phyloP scores from a whole-genome alignment of 148 eudicot species.

The Amaranthus palmeri region DNA sequence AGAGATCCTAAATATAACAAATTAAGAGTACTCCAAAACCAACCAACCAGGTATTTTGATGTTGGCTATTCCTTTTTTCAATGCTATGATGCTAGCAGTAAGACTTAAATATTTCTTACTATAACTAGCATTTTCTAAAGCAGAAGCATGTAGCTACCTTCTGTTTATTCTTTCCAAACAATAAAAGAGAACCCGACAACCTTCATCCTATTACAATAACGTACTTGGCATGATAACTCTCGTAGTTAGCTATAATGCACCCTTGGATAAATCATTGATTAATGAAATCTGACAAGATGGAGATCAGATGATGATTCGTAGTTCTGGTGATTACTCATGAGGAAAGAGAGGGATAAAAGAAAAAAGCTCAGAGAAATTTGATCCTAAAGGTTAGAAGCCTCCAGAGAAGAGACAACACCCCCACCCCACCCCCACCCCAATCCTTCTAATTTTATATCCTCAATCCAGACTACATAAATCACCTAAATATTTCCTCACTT shows the following conservation, averaged over 20 bases:
- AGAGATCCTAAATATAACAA: conserved; percentile 2
- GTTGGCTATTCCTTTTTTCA: neutral
- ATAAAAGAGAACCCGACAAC: neutral
- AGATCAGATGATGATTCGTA: too few relatives aligned
- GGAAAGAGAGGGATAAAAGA: too few relatives aligned
- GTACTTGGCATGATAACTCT: neutral
- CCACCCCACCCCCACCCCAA: too few relatives aligned
- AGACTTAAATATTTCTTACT: neutral
- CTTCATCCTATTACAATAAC: neutral
- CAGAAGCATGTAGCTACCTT: neutral
- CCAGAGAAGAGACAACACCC: too few relatives aligned
- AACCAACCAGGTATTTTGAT: conserved; percentile 4
- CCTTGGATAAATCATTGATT: too few relatives aligned
- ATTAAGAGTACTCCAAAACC: neutral
- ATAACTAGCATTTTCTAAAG: neutral
- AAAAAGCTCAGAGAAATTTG: too few relatives aligned
- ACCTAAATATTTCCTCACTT: too few relatives aligned
- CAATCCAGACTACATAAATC: too few relatives aligned
- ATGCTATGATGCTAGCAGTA: neutral
- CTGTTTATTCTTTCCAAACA: neutral
- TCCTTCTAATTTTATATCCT: too few relatives aligned
- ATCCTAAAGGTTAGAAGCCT: too few relatives aligned
- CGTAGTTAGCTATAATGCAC: neutral
- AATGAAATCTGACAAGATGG: too few relatives aligned
- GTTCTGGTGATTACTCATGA: too few relatives aligned